Percentiles rank a stretch among this genome's conserved stretches.
Evolutionary conservation across 192 early-diverging fungal genomes (phyloP).

Genomic region (Rhizophagus sp.): DNA sequence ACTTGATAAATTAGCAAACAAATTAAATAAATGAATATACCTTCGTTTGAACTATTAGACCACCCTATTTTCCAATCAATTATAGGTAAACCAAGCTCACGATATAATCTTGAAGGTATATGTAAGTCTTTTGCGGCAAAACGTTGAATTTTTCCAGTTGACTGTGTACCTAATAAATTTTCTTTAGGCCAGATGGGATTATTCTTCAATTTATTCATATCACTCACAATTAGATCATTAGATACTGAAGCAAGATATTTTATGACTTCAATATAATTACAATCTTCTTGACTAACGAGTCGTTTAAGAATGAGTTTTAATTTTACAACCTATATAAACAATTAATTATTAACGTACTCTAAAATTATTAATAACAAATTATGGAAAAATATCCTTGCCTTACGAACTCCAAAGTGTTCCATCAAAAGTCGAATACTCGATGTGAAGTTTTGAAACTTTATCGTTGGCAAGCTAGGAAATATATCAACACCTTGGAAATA

Average conservation of each 20-base stretch:
- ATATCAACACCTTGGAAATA: constrained; percentile 80
- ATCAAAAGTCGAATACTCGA: constrained; percentile 55
- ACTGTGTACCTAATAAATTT: constrained; percentile 9
- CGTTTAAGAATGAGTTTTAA: constrained; percentile 81
- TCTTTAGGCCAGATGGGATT: constrained; percentile 70
- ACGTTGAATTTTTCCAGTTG: constrained; percentile 36
- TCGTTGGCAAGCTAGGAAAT: constrained; percentile 80
- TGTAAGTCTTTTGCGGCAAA: constrained; percentile 66
- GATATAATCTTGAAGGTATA: constrained; percentile 59
- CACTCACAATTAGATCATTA: constrained; percentile 57
- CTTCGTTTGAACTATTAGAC: constrained; percentile 35
- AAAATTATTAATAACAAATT: too few relatives aligned
- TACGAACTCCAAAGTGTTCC: constrained; percentile 68
- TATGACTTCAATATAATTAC: constrained; percentile 79
- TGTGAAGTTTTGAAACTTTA: constrained; percentile 55
- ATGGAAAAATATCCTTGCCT: constrained; percentile 38
- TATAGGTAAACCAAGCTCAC: constrained; percentile 61
- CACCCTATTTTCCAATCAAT: constrained; percentile 65
- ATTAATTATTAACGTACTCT: too few relatives aligned
- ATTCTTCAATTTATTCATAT: constrained; percentile 58
- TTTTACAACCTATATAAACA: constrained; percentile 63
- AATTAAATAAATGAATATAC: constrained; percentile 1
- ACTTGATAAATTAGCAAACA: background rate
- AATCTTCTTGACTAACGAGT: constrained; percentile 69
- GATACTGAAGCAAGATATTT: constrained; percentile 77